Conservation (phyloP, 139 green algal species). For the Spirogloea muscicola region DNA sequence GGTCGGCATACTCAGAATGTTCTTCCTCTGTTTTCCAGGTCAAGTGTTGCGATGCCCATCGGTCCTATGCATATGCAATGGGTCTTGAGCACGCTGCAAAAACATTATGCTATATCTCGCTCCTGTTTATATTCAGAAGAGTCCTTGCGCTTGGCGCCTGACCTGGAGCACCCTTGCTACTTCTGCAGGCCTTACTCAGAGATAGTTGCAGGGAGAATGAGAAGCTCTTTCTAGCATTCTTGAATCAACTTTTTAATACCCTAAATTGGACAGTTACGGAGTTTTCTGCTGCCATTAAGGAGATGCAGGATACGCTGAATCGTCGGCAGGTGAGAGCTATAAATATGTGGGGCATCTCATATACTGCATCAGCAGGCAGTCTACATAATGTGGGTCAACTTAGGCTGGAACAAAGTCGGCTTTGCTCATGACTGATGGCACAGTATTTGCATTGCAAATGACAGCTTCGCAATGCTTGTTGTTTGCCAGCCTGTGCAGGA, state of each 20-base stretch:
- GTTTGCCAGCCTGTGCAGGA: conserved; percentile 31
- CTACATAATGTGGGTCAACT: too few species aligned
- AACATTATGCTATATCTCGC: too few species aligned
- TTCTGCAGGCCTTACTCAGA: conserved; percentile 44
- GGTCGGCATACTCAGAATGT: background rate
- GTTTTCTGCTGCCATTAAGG: conserved; percentile 62
- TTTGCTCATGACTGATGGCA: too few species aligned
- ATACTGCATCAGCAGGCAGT: background rate
- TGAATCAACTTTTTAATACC: conserved; percentile 80
- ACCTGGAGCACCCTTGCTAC: too few species aligned
- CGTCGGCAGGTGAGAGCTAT: background rate
- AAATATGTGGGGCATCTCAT: background rate
- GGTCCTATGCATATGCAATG: too few species aligned
- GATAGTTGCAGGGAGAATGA: conserved; percentile 35
- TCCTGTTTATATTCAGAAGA: too few species aligned
- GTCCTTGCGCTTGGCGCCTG: too few species aligned
- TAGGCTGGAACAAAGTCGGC: too few species aligned
- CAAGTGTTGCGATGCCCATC: too few species aligned
- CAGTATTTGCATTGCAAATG: too few species aligned
- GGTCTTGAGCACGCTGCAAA: too few species aligned
- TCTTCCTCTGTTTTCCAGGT: conserved; percentile 20
- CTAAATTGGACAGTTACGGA: conserved; percentile 82
- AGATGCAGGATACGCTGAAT: conserved; percentile 32
- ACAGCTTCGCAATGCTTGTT: too few species aligned
- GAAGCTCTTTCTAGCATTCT: conserved; percentile 60